phyloP scores from a whole-genome alignment of 441 rosid genomes.

The Mallotus repandus region DNA sequence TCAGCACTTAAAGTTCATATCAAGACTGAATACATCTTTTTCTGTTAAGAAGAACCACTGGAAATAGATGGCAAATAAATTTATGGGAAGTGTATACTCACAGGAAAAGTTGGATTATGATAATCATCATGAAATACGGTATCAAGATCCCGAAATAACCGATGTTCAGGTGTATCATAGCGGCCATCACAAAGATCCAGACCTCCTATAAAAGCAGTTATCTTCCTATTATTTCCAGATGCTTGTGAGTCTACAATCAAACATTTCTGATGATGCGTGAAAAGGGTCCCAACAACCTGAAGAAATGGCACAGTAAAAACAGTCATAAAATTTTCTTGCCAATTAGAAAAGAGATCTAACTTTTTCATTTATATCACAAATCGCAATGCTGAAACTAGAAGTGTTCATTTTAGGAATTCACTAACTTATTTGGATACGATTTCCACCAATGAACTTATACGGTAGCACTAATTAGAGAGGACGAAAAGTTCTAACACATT shows the following conservation, averaged over 20 bases:
- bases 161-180: constrained; percentile 83
- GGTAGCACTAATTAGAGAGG: too few species aligned
- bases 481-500: too few species aligned
- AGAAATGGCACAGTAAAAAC: constrained; percentile 18
- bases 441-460: neutral
- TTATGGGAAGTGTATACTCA: constrained; percentile 32
- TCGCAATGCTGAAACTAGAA: neutral
- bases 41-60: neutral
- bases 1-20: neutral
- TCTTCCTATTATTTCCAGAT: constrained; percentile 66
- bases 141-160: constrained; percentile 59
- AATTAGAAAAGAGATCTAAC: neutral
- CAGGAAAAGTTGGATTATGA: constrained; percentile 81
- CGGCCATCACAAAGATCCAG: constrained; percentile 93
- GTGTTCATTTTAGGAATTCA: neutral
- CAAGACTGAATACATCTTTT: neutral
- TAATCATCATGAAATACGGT: constrained; percentile 60
- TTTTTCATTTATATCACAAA: neutral
- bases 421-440: neutral
- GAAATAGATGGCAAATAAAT: neutral
- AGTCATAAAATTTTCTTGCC: constrained; percentile 1
- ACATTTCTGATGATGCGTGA: constrained; percentile 91
- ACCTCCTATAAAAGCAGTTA: constrained; percentile 74
- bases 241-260: constrained; percentile 87
- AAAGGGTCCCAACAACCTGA: constrained; percentile 88